Conservation (phyloP, 176 grass and related monocot species). For the Musa itinerans region DNA sequence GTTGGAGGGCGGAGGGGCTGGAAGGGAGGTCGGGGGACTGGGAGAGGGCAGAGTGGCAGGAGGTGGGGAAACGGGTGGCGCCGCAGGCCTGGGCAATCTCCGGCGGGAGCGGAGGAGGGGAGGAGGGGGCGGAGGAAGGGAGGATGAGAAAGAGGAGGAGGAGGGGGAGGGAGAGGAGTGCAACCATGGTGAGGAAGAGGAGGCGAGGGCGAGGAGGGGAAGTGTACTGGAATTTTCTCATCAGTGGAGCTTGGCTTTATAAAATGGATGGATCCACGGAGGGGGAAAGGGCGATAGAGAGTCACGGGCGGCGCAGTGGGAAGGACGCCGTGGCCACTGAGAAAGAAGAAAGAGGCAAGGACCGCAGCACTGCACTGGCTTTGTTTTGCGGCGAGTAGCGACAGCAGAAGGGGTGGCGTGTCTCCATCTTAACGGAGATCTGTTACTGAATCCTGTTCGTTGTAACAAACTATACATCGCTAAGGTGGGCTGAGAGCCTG, state of each 20-base stretch:
- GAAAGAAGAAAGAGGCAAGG: background rate
- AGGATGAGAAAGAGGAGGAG: background rate
- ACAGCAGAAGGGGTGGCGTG: no score
- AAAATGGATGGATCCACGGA: no score
- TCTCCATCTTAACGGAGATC: no score
- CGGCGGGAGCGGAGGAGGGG: background rate
- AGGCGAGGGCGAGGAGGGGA: background rate
- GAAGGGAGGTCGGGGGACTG: slow-evolving; percentile 32
- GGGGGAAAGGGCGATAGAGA: background rate
- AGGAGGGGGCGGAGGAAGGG: background rate
- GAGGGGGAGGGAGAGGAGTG: background rate
- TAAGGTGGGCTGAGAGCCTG: no score
- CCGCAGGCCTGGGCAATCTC: slow-evolving; percentile 3
- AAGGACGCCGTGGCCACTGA: background rate
- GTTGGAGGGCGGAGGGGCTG: slow-evolving; percentile 25
- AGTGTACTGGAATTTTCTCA: background rate
- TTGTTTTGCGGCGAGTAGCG: no score
- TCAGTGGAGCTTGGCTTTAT: background rate
- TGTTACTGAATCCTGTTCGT: no score
- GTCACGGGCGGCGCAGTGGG: slow-evolving; percentile 4
- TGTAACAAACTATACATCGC: no score
- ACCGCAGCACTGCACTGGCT: no score
- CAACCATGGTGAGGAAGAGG: slow-evolving; percentile 3
- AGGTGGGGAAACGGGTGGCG: slow-evolving; percentile 14
- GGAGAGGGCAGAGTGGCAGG: slow-evolving; percentile 2